Percentiles rank a stretch among this genome's conserved stretches.
Conservation (phyloP, 495 filamentous ascomycete species). For the Rhypophila decipiens region DNA sequence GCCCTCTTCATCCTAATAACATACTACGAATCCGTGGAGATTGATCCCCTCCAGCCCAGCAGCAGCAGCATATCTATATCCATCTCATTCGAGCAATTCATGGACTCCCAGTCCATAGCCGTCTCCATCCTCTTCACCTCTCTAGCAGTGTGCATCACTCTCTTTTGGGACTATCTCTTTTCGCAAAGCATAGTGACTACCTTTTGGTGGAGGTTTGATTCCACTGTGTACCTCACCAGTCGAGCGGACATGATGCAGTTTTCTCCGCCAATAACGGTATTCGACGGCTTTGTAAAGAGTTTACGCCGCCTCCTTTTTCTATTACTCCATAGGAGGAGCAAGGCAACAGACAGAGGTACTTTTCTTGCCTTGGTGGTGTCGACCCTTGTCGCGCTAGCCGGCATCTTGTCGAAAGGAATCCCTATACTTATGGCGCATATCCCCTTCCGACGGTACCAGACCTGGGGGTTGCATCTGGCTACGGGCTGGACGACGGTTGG, state of each 20-base stretch:
- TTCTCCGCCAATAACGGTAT: too few relatives aligned
- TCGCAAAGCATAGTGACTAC: too few relatives aligned
- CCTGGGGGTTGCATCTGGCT: background rate
- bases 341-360: too few relatives aligned
- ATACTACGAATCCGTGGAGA: background rate
- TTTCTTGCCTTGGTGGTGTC: too few relatives aligned
- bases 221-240: too few relatives aligned
- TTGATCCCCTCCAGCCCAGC: background rate
- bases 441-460: background rate
- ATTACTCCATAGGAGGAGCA: too few relatives aligned
- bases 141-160: background rate
- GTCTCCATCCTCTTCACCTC: background rate
- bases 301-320: too few relatives aligned
- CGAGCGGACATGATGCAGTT: too few relatives aligned
- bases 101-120: background rate
- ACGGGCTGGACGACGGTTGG: background rate
- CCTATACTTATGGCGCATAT: background rate
- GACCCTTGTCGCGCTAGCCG: too few relatives aligned
- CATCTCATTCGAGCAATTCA: conserved; percentile 1
- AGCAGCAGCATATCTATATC: too few relatives aligned
- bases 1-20: background rate
- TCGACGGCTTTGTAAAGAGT: too few relatives aligned
- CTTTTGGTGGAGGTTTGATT: too few relatives aligned
- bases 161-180: conserved; percentile 1
- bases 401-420: background rate